Conservation (phyloP, 306 rosid species). For the Cucurbita argyrosperma region DNA sequence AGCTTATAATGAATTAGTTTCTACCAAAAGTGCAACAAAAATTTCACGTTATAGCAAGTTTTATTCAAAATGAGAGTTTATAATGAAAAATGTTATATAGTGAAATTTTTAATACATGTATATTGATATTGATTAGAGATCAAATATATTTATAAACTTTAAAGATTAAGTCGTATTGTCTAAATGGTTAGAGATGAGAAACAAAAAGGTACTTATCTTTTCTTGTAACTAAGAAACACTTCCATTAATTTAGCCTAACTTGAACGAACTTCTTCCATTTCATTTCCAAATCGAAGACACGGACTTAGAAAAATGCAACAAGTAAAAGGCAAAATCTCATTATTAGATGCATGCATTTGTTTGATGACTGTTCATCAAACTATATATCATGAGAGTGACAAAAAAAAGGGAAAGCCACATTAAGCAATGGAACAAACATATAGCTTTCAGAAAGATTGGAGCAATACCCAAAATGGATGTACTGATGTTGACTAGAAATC, state of each 20-base stretch:
- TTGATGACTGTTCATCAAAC: neutral
- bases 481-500: neutral
- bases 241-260: neutral
- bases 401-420: neutral
- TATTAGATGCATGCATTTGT: neutral
- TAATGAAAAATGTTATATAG: no score
- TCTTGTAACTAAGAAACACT: neutral
- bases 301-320: neutral
- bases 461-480: neutral
- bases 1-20: no score
- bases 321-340: neutral
- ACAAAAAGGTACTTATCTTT: neutral
- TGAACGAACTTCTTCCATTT: neutral
- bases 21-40: no score
- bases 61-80: no score
- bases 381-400: neutral
- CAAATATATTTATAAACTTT: no score
- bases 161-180: no score
- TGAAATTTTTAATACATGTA: no score
- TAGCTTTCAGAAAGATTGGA: slow-evolving; percentile 4
- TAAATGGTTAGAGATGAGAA: no score
- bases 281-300: neutral
- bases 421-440: neutral
- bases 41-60: no score
- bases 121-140: no score